Conservation (phyloP, 495 filamentous ascomycete species). For the Patellaria atrata region DNA sequence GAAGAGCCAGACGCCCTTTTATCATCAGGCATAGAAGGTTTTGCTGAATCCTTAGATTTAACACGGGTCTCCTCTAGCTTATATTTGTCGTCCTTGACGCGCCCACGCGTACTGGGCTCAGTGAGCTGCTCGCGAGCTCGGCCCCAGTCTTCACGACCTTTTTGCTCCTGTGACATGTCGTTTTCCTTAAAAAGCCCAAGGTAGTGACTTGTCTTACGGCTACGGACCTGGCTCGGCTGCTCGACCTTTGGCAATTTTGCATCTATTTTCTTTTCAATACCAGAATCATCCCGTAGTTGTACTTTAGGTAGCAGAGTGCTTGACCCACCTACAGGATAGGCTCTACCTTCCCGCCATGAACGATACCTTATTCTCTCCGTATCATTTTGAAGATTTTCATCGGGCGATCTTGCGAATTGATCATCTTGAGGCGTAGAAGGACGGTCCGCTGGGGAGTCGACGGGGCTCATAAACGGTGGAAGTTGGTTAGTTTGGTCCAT, state of each 20-base stretch:
- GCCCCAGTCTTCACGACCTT: conserved; percentile 24
- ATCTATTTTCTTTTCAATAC: conserved; percentile 71
- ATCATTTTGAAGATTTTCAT: conserved; percentile 6
- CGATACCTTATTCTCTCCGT: conserved; percentile 24
- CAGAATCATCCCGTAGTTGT: conserved; percentile 24
- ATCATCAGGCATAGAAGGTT: too few relatives aligned
- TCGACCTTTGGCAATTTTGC: conserved; percentile 66
- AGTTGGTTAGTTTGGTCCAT: conserved; percentile 4
- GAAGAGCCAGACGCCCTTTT: too few relatives aligned
- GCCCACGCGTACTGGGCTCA: too few relatives aligned
- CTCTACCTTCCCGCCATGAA: conserved; percentile 28
- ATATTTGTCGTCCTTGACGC: too few relatives aligned
- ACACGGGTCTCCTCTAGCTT: too few relatives aligned
- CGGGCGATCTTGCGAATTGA: neutral
- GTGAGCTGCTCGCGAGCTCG: neutral
- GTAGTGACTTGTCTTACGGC: conserved; percentile 87
- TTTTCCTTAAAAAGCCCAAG: conserved; percentile 89
- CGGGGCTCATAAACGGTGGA: conserved; percentile 23
- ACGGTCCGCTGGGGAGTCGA: conserved; percentile 15
- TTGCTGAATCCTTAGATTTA: too few relatives aligned
- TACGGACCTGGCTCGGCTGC: conserved; percentile 48
- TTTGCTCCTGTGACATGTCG: conserved; percentile 38
- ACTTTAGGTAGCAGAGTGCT: too few relatives aligned
- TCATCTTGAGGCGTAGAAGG: conserved; percentile 15
- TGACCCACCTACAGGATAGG: too few relatives aligned